Base-by-base conservation (phyloP, 768 basidiomycete species). In the Boletus pseudo-olivaceus region DNA sequence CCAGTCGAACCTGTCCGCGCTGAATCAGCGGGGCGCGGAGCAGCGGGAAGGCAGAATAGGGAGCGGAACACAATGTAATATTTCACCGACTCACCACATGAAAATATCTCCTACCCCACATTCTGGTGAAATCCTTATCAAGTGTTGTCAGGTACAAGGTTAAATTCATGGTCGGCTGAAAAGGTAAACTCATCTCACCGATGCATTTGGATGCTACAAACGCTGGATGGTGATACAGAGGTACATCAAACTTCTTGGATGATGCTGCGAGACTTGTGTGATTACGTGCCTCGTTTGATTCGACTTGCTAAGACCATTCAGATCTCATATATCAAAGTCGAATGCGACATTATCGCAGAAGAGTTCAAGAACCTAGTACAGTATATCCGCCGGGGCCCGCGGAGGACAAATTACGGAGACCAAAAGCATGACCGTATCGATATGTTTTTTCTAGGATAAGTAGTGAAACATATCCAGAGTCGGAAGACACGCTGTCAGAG, bases 101-200 rank as follows among this genome's bases (percentile, higher is more conserved):
- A 37, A 56, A 56, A 55, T 54, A 55, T 32, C 15, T 15, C 27
- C 30, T 39, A 27, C 43, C 52, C 46, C 53, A 19, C 35, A 56
- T 43, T 14, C 12, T 23, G 17, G 23, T 7, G 45, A 41, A 35
- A 33, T 42, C 23, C 14, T 42, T 39, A 23, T 45, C 43, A 45
- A 49, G 27, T 34, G 48, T 56, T 46, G 34, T 30, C 40, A 57
- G 55, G 57, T 26, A 51, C 45, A 17, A 12, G 41, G 43, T 30
- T 39, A 17, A 42, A 43, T 23, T 57, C 33, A 20, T 15, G 55
- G 41, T n/a, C 9, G n/a, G 41, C 39, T 15, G 42, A 23, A 27
- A 32, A 15, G 55, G 35, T n/a, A 32, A 23, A 8, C 51, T 29
- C 19, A 27, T 47, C 57, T 58, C 49, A 57, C 27, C 10, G 23